Conservation (phyloP, 2,329 filamentous ascomycete species). For the Botryosphaeria agaves region DNA sequence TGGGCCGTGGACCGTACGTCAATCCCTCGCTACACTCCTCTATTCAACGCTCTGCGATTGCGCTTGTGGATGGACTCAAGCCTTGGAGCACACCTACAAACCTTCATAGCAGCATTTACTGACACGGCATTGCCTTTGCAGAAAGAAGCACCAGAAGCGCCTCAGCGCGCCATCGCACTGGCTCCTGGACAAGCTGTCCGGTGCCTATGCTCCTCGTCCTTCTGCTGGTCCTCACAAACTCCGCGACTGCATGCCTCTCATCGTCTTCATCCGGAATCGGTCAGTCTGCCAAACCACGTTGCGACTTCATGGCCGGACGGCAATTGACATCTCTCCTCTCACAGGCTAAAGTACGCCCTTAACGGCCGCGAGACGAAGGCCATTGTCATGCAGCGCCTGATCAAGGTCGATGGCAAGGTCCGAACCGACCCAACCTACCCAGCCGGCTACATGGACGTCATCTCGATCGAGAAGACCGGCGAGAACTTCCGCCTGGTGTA, state of each 20-base stretch:
- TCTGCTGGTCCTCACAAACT: conserved; percentile 94
- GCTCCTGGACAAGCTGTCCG: conserved; percentile 99
- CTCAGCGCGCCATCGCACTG: conserved; percentile 97
- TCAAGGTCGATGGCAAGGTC: conserved; percentile 99
- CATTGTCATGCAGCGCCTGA: conserved; percentile 97
- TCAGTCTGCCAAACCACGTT: conserved; percentile 13
- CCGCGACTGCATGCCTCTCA: conserved; percentile 94
- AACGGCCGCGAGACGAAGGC: conserved; percentile 95
- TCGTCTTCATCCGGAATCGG: conserved; percentile 86
- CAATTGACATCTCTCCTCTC: conserved; percentile 23
- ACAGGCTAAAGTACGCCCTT: conserved; percentile 98
- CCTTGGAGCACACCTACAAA: neutral
- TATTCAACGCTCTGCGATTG: neutral
- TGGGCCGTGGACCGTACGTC: conserved; percentile 48
- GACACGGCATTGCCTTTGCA: too few relatives aligned
- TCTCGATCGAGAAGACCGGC: conserved; percentile 98
- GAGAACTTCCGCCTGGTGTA: conserved; percentile 99
- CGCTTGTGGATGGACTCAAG: neutral
- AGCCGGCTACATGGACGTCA: conserved; percentile 98
- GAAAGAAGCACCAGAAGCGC: conserved; percentile 99
- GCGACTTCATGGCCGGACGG: neutral
- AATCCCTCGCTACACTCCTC: neutral
- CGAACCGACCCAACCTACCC: conserved; percentile 97
- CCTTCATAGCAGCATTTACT: conserved; percentile 5
- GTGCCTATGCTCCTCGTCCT: conserved; percentile 49